Base-by-base conservation (phyloP, 2,329 filamentous ascomycete genomes). In the Diaporthe ilicicola region DNA sequence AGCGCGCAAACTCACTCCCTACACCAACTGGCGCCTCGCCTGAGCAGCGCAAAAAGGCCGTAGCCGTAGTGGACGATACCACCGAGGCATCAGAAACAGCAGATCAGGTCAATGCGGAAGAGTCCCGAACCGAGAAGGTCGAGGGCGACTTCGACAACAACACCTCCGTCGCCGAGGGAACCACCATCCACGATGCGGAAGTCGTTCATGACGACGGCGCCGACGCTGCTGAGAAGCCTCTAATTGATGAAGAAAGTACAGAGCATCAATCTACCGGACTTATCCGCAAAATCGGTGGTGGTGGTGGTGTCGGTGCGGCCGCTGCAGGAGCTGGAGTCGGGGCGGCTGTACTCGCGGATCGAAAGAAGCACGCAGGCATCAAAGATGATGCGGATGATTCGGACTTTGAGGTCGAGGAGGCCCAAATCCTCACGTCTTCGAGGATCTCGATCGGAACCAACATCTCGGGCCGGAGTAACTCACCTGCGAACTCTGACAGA, bases 371-470 rank as follows among this genome's bases (percentile, higher is more conserved):
- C 27, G 5, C 64, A 12, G 34, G 46, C 46, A 42, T 10, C 71
- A 70, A 82, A 62, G 87, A 65, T 74, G 76, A 86, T 72, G 80
- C 89, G 76, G 75, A 86, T 78, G 75, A 87, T 22, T 56, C 64
- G 29, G 71, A 70, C 39, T 65, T 55, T 77, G 73, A 87, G 75
- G 78, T 88, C 77, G 87, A 93, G 84, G 84, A 88, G 75, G 86
- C 87, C 2, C 82, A 89, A 74, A 88, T 90, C 37, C 73, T 90
- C 68, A 90, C 86, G 0, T 88, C 88, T 0, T 84, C 87, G 4
- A 82, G 88, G 44, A 82, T 90, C 10, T 90, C 88, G 4, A 70
- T 72, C 27, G 71, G 71, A 46, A 70, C 68, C 9, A 72, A 65
- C 48, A 84, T 89, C 32, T 83, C 83, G 37, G 86, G 86, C 42